Conservation (phyloP, 768 basidiomycete genomes). For the Dendrothele bispora region DNA sequence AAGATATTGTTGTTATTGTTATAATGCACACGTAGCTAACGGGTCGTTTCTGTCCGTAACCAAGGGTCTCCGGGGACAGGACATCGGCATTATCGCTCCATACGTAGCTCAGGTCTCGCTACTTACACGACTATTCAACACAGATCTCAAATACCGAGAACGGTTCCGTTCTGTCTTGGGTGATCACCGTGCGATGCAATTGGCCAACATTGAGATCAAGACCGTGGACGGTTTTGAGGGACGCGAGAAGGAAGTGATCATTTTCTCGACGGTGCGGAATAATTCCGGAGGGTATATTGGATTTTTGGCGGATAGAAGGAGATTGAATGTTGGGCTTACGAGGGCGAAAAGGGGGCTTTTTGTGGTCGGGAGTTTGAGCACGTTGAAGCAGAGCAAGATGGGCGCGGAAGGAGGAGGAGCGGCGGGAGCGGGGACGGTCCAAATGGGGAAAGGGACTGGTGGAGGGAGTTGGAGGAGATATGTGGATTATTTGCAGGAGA, state of each 20-base stretch:
- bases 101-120: slow-evolving; percentile 86
- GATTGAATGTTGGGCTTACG: slow-evolving; percentile 91
- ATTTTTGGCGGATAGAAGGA: slow-evolving; percentile 81
- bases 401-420: slow-evolving; percentile 16
- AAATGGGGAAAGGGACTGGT: too few species aligned
- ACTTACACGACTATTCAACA: slow-evolving; percentile 64
- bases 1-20: slow-evolving; percentile 2
- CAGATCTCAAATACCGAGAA: slow-evolving; percentile 47
- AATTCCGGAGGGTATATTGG: slow-evolving; percentile 79
- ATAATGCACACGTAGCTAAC: slow-evolving; percentile 7
- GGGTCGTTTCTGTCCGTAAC: slow-evolving; percentile 1
- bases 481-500: slow-evolving; percentile 51
- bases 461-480: slow-evolving; percentile 62
- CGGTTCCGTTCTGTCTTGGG: slow-evolving; percentile 67
- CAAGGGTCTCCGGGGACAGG: slow-evolving; percentile 61
- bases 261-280: slow-evolving; percentile 89
- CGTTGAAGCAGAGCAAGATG: slow-evolving; percentile 52
- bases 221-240: slow-evolving; percentile 97
- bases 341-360: slow-evolving; percentile 85
- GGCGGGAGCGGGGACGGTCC: slow-evolving; percentile 18
- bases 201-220: slow-evolving; percentile 76
- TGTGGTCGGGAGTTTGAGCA: slow-evolving; percentile 71
- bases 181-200: slow-evolving; percentile 60
- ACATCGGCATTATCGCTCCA: slow-evolving; percentile 93
- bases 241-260: slow-evolving; percentile 87